A percentile compares a stretch with the other conserved stretches of the same genome.
Evolutionary conservation across 164 flowering plant species (phyloP).

Genomic region (Sextonia rubra): DNA sequence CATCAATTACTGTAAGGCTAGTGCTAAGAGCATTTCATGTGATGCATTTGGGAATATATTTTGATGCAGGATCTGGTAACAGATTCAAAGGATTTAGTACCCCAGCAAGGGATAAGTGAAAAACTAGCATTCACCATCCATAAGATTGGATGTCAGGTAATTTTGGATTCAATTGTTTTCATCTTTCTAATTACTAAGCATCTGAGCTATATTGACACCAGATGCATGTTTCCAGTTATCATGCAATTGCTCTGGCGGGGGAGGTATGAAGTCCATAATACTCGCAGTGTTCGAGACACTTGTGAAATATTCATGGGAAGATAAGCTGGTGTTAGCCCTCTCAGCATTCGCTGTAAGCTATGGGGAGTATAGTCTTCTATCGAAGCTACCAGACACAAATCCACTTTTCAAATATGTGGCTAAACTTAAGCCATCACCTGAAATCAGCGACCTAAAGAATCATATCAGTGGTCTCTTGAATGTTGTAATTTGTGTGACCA

Average conservation of each 20-base stretch:
- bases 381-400: slow-evolving; percentile 26
- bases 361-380: slow-evolving; percentile 47
- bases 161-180: no score
- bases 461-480: slow-evolving; percentile 32
- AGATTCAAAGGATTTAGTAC: slow-evolving; percentile 18
- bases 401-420: slow-evolving; percentile 36
- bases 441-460: slow-evolving; percentile 30
- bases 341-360: slow-evolving; percentile 40
- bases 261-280: slow-evolving; percentile 48
- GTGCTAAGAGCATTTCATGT: no score
- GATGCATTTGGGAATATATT: no score
- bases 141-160: slow-evolving; percentile 55
- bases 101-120: slow-evolving; percentile 29
- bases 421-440: slow-evolving; percentile 43
- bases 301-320: slow-evolving; percentile 42
- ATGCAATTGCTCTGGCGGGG: slow-evolving; percentile 55
- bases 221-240: slow-evolving; percentile 31
- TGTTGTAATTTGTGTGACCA: slow-evolving; percentile 35
- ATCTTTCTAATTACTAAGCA: no score
- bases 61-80: slow-evolving; percentile 19
- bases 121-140: slow-evolving; percentile 36
- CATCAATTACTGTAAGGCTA: no score
- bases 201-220: no score
- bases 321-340: slow-evolving; percentile 40
- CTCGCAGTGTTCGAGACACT: slow-evolving; percentile 41